Evolutionary conservation across 1,284 basidiomycete species (phyloP), one percentile per base, ranked within the genome.

Genomic region (Coniferiporia sulphurascens): DNA sequence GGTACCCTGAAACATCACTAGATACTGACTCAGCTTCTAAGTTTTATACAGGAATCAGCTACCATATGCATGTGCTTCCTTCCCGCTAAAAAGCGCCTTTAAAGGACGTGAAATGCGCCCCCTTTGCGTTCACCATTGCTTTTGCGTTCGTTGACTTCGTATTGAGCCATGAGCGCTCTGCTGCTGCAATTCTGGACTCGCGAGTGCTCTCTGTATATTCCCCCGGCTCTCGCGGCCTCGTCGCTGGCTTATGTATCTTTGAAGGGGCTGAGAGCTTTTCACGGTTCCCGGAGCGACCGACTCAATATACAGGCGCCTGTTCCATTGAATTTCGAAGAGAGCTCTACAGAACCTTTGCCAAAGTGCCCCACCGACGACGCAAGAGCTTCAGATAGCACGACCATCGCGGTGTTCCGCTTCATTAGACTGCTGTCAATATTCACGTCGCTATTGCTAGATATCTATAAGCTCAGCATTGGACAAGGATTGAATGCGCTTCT

Each of bases 351-450:
- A 2, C 41, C n/a, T 22, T 22, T 52, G n/a, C n/a, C n/a, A 4
- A 22, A 17, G 22, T 41, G 46, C 27, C 27, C 27, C 27, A 5
- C 27, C 27, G 27, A 27, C 5, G 8, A n/a, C 15, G 6, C 48
- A 19, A 48, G 48, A 32, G 17, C 38, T n/a, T 12, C 27, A 4
- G 58, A 59, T 19, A 52, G 59, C 6, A 12, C 19, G 9, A n/a
- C 48, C 17, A 62, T 62, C n/a, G 41, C 55, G 7, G n/a, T 22
- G 21, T 62, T 62, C 56, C 44, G 56, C 17, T 36, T 57, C 22
- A 6, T 58, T 15, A 35, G 56, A 44, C 50, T 62, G 34, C 35
- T 58, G 5, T 32, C 51, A 4, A 17, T 58, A 22, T 15, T 58
- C 6, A 45, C 44, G 22, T 43, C 55, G 12, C 45, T 62, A 34